phyloP scores from a whole-genome alignment of 2,329 filamentous ascomycete genomes.

The Xylariales sp. region DNA sequence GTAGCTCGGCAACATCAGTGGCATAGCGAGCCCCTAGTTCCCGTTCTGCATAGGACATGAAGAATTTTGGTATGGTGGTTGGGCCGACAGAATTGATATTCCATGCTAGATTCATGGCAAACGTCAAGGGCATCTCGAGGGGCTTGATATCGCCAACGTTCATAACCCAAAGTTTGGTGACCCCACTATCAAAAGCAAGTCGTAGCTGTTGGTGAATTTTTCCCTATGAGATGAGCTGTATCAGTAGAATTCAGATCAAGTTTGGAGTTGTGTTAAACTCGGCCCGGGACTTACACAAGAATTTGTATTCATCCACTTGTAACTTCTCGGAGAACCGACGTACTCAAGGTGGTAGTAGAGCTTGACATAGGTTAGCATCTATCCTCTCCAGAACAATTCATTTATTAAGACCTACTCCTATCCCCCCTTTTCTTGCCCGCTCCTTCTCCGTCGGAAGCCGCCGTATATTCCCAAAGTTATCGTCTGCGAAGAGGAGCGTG shows the following conservation, averaged over 20 bases:
- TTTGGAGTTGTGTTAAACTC: too few relatives aligned
- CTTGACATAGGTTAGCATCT: too few relatives aligned
- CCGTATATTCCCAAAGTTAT: slow-evolving; percentile 58
- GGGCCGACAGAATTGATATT: too few relatives aligned
- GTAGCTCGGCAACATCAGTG: too few relatives aligned
- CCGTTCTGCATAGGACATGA: too few relatives aligned
- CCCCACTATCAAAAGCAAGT: slow-evolving; percentile 52
- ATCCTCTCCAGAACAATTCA: too few relatives aligned
- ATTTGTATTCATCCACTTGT: slow-evolving; percentile 66
- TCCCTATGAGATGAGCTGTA: slow-evolving; percentile 57
- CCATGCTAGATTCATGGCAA: too few relatives aligned
- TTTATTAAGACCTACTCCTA: too few relatives aligned
- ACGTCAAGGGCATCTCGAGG: slow-evolving; percentile 59
- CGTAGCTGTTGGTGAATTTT: slow-evolving; percentile 65
- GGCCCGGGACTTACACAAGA: too few relatives aligned
- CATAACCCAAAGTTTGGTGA: slow-evolving; percentile 58
- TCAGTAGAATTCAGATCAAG: too few relatives aligned
- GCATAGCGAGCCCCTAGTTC: too few relatives aligned
- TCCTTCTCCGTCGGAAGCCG: slow-evolving; percentile 53
- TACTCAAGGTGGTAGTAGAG: slow-evolving; percentile 52
- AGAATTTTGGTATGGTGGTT: too few relatives aligned
- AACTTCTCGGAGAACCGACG: slow-evolving; percentile 55
- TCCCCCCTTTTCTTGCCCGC: slow-evolving; percentile 46
- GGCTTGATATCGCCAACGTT: slow-evolving; percentile 64
- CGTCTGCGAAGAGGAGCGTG: slow-evolving; percentile 59